Percentiles rank a stretch among this genome's conserved stretches.
These are phyloP conservation scores for Coemansia sp. DNA, from an alignment of 192 early-diverging fungal genomes.

Conservation along the genomic window DNA sequence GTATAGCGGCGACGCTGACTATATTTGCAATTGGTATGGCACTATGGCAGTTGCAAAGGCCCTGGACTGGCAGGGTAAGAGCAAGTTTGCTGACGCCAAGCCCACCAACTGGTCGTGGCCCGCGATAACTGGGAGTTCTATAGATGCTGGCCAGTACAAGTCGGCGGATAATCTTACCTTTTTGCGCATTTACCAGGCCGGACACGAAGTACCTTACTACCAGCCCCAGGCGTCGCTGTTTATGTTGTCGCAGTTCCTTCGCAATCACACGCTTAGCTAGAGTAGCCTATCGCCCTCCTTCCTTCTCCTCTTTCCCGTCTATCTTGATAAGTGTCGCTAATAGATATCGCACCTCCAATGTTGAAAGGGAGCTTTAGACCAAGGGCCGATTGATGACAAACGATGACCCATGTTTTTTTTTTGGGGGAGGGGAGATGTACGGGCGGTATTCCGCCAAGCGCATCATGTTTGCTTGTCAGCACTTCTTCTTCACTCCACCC, in stretches of 20 bases:
- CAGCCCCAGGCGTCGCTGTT: slow-evolving; percentile 82
- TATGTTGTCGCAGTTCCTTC: slow-evolving; percentile 85
- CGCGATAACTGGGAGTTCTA: slow-evolving; percentile 17
- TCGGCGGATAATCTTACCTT: slow-evolving; percentile 73
- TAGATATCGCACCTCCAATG: background rate
- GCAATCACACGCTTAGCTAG: slow-evolving; percentile 20
- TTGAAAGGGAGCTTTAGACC: no score
- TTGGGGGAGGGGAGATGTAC: background rate
- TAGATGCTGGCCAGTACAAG: slow-evolving; percentile 64
- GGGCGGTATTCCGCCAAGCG: background rate
- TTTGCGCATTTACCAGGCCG: slow-evolving; percentile 82
- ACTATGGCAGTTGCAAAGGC: slow-evolving; percentile 40
- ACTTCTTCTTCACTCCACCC: background rate
- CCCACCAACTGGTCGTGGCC: slow-evolving; percentile 46
- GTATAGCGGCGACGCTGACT: slow-evolving; percentile 84
- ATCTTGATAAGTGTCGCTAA: background rate
- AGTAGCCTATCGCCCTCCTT: no score
- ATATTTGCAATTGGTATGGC: slow-evolving; percentile 75
- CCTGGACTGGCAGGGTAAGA: slow-evolving; percentile 56
- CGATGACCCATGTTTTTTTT: background rate
- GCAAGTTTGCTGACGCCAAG: slow-evolving; percentile 15
- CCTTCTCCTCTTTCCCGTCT: background rate
- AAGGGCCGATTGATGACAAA: no score
- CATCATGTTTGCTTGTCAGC: background rate
- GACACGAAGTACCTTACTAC: slow-evolving; percentile 92